These are phyloP conservation scores for Roridomyces roridus DNA, from an alignment of 768 basidiomycete genomes.

Conservation along the genomic window DNA sequence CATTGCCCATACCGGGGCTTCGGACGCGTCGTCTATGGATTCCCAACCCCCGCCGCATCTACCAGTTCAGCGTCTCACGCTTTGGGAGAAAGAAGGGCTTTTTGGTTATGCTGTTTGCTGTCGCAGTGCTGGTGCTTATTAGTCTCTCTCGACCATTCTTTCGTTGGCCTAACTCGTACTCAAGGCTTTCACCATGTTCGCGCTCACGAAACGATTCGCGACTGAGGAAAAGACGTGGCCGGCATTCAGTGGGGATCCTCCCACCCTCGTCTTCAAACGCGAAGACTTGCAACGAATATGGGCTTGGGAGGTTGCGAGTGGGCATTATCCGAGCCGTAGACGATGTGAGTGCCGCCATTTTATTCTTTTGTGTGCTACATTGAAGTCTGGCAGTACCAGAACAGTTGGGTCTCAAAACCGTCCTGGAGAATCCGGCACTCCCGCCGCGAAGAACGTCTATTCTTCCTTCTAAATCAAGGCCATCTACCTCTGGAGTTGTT, in stretches of 20 bases:
- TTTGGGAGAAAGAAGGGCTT: slow-evolving; percentile 58
- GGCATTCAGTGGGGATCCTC: slow-evolving; percentile 21
- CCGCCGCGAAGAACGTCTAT: slow-evolving; percentile 57
- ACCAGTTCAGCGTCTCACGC: slow-evolving; percentile 59
- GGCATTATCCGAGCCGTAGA: slow-evolving; percentile 89
- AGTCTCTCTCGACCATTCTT: slow-evolving; percentile 32
- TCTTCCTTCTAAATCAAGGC: slow-evolving; percentile 55
- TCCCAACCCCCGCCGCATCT: slow-evolving; percentile 66
- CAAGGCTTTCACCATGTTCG: slow-evolving; percentile 19
- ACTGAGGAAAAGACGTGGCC: slow-evolving; percentile 24
- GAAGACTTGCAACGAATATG: slow-evolving; percentile 90
- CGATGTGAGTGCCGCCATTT: slow-evolving; percentile 58
- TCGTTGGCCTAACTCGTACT: background rate
- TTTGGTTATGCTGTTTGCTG: slow-evolving; percentile 11
- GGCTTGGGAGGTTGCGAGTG: slow-evolving; percentile 94
- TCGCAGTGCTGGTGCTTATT: slow-evolving; percentile 34
- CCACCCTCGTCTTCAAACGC: slow-evolving; percentile 59
- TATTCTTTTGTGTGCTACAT: slow-evolving; percentile 2
- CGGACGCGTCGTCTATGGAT: slow-evolving; percentile 60
- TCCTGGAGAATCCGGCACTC: slow-evolving; percentile 76
- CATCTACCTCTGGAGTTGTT: slow-evolving; percentile 53
- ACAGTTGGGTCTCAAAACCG: slow-evolving; percentile 59
- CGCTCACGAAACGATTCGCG: slow-evolving; percentile 18
- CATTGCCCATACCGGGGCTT: slow-evolving; percentile 65
- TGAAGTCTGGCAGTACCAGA: slow-evolving; percentile 64